Evolutionary conservation across 768 basidiomycete species (phyloP).

Genomic region (Phanerochaete carnosa): DNA sequence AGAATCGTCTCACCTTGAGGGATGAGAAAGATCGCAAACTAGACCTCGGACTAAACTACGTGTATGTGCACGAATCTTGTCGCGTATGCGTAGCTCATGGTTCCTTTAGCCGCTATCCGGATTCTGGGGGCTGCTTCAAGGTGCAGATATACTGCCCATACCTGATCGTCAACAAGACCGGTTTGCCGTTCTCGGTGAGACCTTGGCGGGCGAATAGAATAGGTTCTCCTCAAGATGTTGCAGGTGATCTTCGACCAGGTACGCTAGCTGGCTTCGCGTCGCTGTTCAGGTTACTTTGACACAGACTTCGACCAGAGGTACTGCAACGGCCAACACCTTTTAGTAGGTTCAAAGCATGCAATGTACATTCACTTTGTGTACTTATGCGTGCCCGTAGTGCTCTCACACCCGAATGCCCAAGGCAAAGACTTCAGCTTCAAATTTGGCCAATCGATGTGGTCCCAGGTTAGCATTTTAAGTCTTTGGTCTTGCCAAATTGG

Average conservation of each 20-base stretch:
- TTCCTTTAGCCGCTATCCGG: slow-evolving; percentile 60
- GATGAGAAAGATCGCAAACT: slow-evolving; percentile 77
- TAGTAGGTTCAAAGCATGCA: slow-evolving; percentile 46
- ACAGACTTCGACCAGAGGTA: slow-evolving; percentile 34
- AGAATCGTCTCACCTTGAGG: slow-evolving; percentile 64
- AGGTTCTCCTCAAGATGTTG: slow-evolving; percentile 69
- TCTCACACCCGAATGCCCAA: slow-evolving; percentile 78
- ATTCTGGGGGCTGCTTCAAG: slow-evolving; percentile 94
- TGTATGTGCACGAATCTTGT: slow-evolving; percentile 47
- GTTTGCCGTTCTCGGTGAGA: slow-evolving; percentile 72
- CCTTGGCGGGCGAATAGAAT: slow-evolving; percentile 60
- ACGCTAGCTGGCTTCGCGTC: slow-evolving; percentile 11
- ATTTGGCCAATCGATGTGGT: slow-evolving; percentile 84
- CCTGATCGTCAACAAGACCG: slow-evolving; percentile 90
- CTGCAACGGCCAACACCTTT: slow-evolving; percentile 67
- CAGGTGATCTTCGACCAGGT: slow-evolving; percentile 77
- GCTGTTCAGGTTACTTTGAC: no score
- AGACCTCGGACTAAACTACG: slow-evolving; percentile 81
- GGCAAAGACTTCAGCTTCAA: slow-evolving; percentile 84
- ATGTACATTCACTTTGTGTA: background rate
- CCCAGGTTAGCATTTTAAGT: slow-evolving; percentile 39
- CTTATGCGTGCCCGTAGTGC: slow-evolving; percentile 50
- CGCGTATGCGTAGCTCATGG: background rate
- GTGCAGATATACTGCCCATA: slow-evolving; percentile 94
- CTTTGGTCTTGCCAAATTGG: background rate